Evolutionary conservation across 2,329 filamentous ascomycete species (phyloP), one percentile per base, ranked within the genome.

Genomic region (Xylaria sp.): DNA sequence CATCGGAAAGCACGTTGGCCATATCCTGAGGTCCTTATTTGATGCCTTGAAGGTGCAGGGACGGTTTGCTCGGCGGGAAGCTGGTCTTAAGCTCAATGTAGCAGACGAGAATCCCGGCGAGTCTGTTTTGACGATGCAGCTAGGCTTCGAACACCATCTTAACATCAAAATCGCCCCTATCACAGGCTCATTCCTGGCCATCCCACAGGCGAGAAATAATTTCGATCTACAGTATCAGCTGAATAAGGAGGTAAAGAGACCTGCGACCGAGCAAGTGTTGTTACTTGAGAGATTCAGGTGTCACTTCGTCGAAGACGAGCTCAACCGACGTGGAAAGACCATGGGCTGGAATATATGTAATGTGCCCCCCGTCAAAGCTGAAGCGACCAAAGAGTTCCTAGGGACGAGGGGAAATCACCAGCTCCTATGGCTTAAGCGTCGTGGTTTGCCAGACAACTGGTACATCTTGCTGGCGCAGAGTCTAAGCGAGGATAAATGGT

Each of bases 401-500:
- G 87, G 89, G 63, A 82, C 84, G 10, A 79, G 84, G 46, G 84
- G 88, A 55, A 78, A 85, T 55, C 80, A 86, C 61, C 84, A 87
- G 59, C 78, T 83, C 42, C 78, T 86, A 13, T 89, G 92, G 76
- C 86, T 95, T 63, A 84, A 81, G 67, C 87, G 86, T 67, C 78
- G 78, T 59, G 85, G 83, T n/a, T 96, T 92, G 90, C 80, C 80
- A 8, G 71, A 81, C 11, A 78, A 82, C 55, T 96, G 91, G 90
- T 84, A 87, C 63, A 76, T 95, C 46, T 86, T 87, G 65, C 81
- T 89, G 51, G 85, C 85, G 55, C 80, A 91, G 71, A 86, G 87
- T 70, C 79, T 89, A 69, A 80, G 81, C 68, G 90, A 90, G 56
- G 90, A 94, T 70, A 82, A 81, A 62, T 96, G 90, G 90, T 92